Base-by-base conservation (phyloP, 2,329 filamentous ascomycete species). In the Dactylellina parvicollis region DNA sequence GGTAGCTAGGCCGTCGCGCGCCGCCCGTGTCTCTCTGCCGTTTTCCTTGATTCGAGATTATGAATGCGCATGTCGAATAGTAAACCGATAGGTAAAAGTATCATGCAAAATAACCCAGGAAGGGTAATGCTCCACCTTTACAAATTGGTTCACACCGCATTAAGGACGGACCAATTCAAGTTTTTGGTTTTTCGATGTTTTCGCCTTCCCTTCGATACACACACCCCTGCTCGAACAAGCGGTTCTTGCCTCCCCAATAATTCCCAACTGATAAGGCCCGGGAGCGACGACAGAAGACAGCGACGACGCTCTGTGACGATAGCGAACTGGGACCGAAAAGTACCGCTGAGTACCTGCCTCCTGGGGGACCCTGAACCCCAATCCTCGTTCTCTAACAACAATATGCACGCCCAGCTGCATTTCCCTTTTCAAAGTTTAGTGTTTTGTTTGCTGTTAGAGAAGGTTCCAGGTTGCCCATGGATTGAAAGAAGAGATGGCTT, bases 361-460 rank as follows among this genome's bases (percentile, higher is more conserved):
- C 26, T 32, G 26, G 62, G n/a, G 34, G 12, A 47, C 52, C 62
- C 62, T 67, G 52, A 67, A n/a, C n/a, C n/a, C 62, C 62, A 42
- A 22, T 66, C 49, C 8, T 54, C 28, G 34, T 59, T 59, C 62
- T 67, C 62, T 67, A 67, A 67, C 62, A 66, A 67, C 62, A 59
- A 38, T 46, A 16, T 56, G 62, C 62, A 59, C 52, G 28, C 40
- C 52, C 30, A 40, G 30, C 49, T 34, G 47, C 28, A 12, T 46
- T 42, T 52, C 52, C 36, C 47, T n/a, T n/a, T n/a, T 36, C 28
- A 65, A 52, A 36, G 12, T 38, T 24, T 40, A 26, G 10, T n/a
- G 18, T 42, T 44, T 44, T 3, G 20, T 20, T 20, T 49, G 22
- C 44, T 52, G 60, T 57, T 55, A 67, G 62, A 67, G 30, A 67